phyloP scores from a whole-genome alignment of 1,284 basidiomycete genomes.

The Trichosporon sp. region DNA sequence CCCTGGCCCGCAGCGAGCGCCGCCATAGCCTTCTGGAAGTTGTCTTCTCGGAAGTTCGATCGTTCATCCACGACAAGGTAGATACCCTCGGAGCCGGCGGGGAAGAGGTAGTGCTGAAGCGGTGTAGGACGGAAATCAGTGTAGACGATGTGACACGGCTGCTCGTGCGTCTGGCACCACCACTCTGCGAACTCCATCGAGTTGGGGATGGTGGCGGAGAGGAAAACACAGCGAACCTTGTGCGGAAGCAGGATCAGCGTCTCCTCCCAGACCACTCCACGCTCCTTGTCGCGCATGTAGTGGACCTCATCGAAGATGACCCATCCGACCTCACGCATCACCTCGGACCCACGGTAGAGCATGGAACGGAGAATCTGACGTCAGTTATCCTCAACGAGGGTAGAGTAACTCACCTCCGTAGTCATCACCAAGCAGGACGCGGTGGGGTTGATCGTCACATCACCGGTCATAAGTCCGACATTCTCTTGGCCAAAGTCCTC shows the following conservation, averaged over 20 bases:
- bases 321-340: conserved; percentile 99
- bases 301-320: conserved; percentile 99
- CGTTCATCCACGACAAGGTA: conserved; percentile 97
- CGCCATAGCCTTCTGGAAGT: conserved; percentile 97
- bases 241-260: conserved; percentile 97
- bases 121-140: conserved; percentile 98
- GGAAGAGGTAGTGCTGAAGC: conserved; percentile 96
- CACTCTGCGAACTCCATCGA: conserved; percentile 99
- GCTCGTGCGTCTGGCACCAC: conserved; percentile 95
- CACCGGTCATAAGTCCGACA: conserved; percentile 98
- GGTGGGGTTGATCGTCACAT: conserved; percentile 98
- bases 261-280: conserved; percentile 64
- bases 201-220: conserved; percentile 99
- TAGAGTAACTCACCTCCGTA: conserved; percentile 68
- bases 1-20: conserved; percentile 75
- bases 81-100: conserved; percentile 91
- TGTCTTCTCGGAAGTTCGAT: conserved; percentile 93
- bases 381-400: background rate
- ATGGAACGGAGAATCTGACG: conserved; percentile 91
- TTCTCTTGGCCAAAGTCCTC: conserved; percentile 80
- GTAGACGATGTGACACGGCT: conserved; percentile 98
- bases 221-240: conserved; percentile 93
- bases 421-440: conserved; percentile 99
- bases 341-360: conserved; percentile 96
- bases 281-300: conserved; percentile 95